Percentiles rank a stretch among this genome's conserved stretches.
Conservation (phyloP, 2,329 filamentous ascomycete species). For the Aspergillus proliferans region DNA sequence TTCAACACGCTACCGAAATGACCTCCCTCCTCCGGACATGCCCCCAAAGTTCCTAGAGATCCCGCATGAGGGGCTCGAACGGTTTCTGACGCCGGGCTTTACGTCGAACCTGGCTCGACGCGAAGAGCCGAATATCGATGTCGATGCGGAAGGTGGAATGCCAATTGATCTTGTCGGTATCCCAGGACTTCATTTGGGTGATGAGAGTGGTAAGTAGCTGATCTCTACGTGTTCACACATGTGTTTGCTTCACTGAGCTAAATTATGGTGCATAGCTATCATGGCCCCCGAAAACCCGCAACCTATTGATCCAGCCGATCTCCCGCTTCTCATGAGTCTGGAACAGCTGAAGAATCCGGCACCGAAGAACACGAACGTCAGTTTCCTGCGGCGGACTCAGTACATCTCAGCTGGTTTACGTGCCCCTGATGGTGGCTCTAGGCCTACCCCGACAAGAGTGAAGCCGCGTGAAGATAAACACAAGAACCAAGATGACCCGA, state of each 20-base stretch:
- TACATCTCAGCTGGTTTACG: constrained; percentile 59
- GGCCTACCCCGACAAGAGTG: constrained; percentile 17
- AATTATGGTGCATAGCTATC: constrained; percentile 55
- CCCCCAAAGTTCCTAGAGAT: constrained; percentile 96
- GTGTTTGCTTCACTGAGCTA: constrained; percentile 1
- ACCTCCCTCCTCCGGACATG: constrained; percentile 85
- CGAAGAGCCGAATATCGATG: constrained; percentile 92
- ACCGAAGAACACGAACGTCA: constrained; percentile 69
- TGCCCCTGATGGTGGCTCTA: constrained; percentile 25
- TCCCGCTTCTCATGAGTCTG: constrained; percentile 73
- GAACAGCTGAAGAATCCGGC: constrained; percentile 80
- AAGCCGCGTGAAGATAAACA: constrained; percentile 25
- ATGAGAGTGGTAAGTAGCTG: constrained; percentile 70
- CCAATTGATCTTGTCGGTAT: constrained; percentile 91
- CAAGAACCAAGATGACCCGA: constrained; percentile 50
- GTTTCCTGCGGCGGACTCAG: constrained; percentile 91
- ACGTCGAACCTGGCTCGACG: constrained; percentile 82
- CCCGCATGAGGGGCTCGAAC: constrained; percentile 81
- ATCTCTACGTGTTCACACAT: background rate
- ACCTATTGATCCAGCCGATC: constrained; percentile 73
- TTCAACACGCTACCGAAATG: constrained; percentile 90
- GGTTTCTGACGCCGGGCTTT: constrained; percentile 87
- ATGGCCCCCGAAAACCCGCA: constrained; percentile 68
- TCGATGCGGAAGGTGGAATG: constrained; percentile 97
- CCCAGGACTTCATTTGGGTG: constrained; percentile 88